A percentile compares a stretch with the other conserved stretches of the same genome.
Conservation (phyloP, 352 stramenopile genomes). For the Pythium phragmitis region DNA sequence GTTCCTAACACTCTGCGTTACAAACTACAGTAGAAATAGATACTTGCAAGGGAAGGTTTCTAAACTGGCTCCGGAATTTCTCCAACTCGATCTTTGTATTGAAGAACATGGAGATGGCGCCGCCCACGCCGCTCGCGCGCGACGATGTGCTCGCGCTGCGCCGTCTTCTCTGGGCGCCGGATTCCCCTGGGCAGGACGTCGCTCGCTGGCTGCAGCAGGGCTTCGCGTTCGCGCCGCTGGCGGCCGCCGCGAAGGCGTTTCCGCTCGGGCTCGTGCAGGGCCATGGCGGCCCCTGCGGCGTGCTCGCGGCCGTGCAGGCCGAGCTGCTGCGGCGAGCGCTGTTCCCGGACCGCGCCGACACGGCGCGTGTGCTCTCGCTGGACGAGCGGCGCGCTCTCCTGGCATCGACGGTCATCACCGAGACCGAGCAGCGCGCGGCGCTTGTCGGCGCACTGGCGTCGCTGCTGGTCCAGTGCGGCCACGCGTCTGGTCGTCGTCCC, state of each 20-base stretch:
- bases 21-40: neutral
- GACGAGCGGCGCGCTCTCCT: constrained; percentile 2
- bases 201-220: constrained; percentile 58
- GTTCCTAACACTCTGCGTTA: neutral
- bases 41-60: neutral
- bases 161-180: constrained; percentile 46
- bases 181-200: constrained; percentile 29
- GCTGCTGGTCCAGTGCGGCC: constrained; percentile 22
- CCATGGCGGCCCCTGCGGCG: constrained; percentile 78
- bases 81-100: too few relatives aligned
- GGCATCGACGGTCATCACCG: neutral
- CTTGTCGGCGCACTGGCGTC: constrained; percentile 28
- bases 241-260: constrained; percentile 27
- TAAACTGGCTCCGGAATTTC: too few relatives aligned
- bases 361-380: neutral
- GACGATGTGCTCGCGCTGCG: constrained; percentile 23
- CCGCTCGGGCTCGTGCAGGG: constrained; percentile 67
- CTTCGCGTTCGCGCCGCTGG: constrained; percentile 42
- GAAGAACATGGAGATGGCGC: too few relatives aligned
- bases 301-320: constrained; percentile 77
- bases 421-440: constrained; percentile 10
- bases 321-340: constrained; percentile 62
- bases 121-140: too few relatives aligned
- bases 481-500: neutral
- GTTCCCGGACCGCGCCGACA: constrained; percentile 30